Conservation (phyloP, 129 eudicot genomes). For the Silybum marianum region DNA sequence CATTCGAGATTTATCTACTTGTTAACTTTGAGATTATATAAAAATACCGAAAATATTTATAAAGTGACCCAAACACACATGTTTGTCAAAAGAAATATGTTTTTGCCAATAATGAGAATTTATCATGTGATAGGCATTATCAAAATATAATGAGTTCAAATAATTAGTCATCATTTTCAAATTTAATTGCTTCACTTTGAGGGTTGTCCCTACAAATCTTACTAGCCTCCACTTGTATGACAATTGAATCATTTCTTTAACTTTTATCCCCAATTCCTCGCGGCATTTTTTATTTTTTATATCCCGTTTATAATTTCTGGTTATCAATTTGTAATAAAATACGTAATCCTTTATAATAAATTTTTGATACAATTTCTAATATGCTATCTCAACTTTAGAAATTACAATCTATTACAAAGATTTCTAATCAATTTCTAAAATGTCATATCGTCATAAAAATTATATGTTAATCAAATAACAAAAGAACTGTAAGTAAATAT, state of each 20-base stretch:
- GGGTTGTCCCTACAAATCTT: conserved; percentile 48
- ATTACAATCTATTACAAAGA: no score
- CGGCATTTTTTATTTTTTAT: not conserved
- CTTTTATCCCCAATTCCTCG: not conserved
- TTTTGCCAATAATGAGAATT: conserved; percentile 39
- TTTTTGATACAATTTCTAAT: no score
- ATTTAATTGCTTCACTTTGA: conserved; percentile 31
- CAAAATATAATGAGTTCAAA: conserved; percentile 45
- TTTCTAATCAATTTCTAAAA: no score
- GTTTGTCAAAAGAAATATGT: not conserved
- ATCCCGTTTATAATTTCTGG: not conserved
- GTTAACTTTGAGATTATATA: not conserved
- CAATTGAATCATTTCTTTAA: conserved; percentile 3
- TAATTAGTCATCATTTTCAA: conserved; percentile 57
- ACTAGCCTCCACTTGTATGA: conserved; percentile 7
- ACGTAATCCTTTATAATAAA: no score
- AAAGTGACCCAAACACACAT: no score
- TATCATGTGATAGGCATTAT: conserved; percentile 34
- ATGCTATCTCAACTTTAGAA: no score
- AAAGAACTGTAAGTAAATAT: no score
- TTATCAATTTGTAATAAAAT: no score
- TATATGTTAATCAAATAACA: no score
- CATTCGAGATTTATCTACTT: not conserved
- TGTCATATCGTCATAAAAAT: no score
- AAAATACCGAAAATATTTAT: no score